These are phyloP conservation scores for Magnaporthiopsis incrustans DNA, from an alignment of 2,329 filamentous ascomycete genomes.

Conservation along the genomic window DNA sequence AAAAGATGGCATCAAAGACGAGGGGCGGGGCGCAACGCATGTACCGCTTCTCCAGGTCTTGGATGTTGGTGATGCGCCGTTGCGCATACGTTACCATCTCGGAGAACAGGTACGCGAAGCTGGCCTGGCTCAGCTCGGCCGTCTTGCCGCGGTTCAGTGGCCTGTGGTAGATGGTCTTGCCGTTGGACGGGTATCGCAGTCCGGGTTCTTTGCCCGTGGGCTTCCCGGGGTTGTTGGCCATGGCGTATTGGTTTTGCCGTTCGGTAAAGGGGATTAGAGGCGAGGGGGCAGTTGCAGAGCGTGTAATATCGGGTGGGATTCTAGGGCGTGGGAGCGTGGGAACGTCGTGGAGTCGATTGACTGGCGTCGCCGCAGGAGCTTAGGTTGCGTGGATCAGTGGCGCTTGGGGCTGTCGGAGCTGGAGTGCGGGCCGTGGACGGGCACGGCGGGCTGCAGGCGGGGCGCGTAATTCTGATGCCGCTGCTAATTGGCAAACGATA, in stretches of 20 bases:
- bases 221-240: constrained; percentile 44
- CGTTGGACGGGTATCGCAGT: constrained; percentile 81
- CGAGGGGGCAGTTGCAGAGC: background rate
- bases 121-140: constrained; percentile 82
- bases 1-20: background rate
- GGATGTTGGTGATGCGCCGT: constrained; percentile 79
- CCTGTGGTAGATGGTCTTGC: constrained; percentile 97
- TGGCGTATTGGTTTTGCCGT: constrained; percentile 18
- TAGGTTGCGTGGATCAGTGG: background rate
- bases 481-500: too few relatives aligned
- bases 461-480: background rate
- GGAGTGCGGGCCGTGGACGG: background rate
- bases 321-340: background rate
- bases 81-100: constrained; percentile 98
- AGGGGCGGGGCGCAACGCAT: constrained; percentile 18
- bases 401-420: background rate
- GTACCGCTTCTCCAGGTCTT: constrained; percentile 89
- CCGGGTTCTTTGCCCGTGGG: constrained; percentile 43
- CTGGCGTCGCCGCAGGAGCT: background rate
- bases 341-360: background rate
- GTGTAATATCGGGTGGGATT: background rate
- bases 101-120: constrained; percentile 91
- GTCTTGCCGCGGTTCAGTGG: constrained; percentile 85
- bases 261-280: background rate
- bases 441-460: background rate